Conservation (phyloP, 2,329 filamentous ascomycete genomes). For the Sporothrix brunneoviolacea region DNA sequence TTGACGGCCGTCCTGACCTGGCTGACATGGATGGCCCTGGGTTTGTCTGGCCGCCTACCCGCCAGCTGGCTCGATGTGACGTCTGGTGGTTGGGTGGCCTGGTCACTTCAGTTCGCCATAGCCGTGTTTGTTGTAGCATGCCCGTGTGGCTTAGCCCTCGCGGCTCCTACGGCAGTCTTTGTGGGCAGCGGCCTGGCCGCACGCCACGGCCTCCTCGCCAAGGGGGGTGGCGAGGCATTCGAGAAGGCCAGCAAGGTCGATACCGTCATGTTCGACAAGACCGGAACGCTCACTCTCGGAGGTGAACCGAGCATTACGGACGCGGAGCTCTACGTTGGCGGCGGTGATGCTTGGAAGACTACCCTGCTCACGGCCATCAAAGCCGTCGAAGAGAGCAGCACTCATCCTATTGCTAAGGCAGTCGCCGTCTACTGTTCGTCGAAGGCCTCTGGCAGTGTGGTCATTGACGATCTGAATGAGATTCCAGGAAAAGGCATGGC, state of each 20-base stretch:
- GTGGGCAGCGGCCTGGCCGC: conserved; percentile 76
- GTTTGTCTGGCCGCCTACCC: conserved; percentile 51
- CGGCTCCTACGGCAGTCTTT: conserved; percentile 80
- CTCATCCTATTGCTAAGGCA: conserved; percentile 67
- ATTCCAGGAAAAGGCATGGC: conserved; percentile 65
- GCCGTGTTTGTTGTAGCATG: conserved; percentile 83
- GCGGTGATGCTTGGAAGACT: conserved; percentile 15
- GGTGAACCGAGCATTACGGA: conserved; percentile 65
- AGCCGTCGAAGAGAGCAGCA: conserved; percentile 62
- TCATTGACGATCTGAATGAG: conserved; percentile 54
- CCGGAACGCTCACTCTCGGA: conserved; percentile 69
- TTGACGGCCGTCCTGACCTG: conserved; percentile 64
- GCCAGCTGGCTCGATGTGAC: conserved; percentile 46
- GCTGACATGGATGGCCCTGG: conserved; percentile 63
- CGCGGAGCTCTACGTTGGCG: conserved; percentile 34
- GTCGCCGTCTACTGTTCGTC: conserved; percentile 54
- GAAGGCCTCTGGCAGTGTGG: conserved; percentile 25
- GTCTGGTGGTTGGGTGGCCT: conserved; percentile 61
- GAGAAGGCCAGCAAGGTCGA: conserved; percentile 74
- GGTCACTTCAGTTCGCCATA: conserved; percentile 76
- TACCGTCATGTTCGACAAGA: conserved; percentile 83
- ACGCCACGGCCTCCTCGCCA: conserved; percentile 71
- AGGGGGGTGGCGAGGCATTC: conserved; percentile 79
- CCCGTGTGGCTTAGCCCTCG: conserved; percentile 75
- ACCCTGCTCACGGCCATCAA: conserved; percentile 48